Conservation (phyloP, 306 rosid species). For the Lagenaria siceraria region DNA sequence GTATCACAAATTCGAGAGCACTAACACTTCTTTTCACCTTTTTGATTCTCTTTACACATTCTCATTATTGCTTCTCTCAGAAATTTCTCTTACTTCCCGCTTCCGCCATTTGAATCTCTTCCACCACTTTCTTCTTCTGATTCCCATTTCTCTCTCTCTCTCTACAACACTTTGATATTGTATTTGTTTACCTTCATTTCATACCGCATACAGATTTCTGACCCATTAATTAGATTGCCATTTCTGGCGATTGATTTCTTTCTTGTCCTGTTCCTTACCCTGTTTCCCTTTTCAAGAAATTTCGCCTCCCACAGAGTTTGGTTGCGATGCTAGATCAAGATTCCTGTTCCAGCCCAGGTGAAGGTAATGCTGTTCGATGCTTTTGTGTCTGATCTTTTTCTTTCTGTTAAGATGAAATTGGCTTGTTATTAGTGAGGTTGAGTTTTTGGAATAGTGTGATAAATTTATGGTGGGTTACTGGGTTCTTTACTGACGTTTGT, state of each 20-base stretch:
- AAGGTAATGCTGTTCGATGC: not conserved
- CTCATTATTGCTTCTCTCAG: not conserved
- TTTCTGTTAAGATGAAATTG: not conserved
- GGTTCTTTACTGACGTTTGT: not conserved
- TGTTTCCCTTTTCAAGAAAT: not conserved
- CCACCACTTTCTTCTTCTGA: not conserved
- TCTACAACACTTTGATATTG: not conserved
- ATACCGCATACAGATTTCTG: not conserved
- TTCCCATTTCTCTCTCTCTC: not conserved
- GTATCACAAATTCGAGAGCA: too few relatives aligned
- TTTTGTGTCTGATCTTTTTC: not conserved
- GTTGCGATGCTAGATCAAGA: constrained; percentile 3
- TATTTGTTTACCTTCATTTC: not conserved
- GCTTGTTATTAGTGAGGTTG: not conserved
- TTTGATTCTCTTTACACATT: not conserved
- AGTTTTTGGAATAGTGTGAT: not conserved
- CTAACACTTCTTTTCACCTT: not conserved
- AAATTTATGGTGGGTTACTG: not conserved
- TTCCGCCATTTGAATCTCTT: not conserved
- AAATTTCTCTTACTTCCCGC: not conserved
- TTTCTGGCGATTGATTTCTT: not conserved
- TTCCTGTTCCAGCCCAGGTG: not conserved
- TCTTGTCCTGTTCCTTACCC: not conserved
- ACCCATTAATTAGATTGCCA: not conserved
- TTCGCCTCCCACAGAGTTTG: not conserved